Evolutionary conservation across 305 asterid species (phyloP), one percentile per base, ranked within the genome.

Genomic region (Nicotiana rustica): DNA sequence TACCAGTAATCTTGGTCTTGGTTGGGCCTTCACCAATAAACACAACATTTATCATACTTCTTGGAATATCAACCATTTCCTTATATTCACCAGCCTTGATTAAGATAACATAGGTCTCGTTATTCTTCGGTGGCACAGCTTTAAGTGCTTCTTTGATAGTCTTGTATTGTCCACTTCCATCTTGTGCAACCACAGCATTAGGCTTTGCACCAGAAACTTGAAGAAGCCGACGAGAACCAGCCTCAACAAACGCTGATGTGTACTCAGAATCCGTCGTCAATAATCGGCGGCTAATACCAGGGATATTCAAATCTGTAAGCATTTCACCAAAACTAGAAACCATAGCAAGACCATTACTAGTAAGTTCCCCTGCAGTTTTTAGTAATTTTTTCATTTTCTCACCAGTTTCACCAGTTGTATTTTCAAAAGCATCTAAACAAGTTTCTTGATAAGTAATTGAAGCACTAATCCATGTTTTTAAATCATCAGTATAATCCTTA

Each of bases 331-430:
- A 77, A 25, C 90, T 90, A 3, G 85, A 21, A 9, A 96, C 90
- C 91, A 96, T 94, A 1, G 98, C 97, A 1, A 96, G 89, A 2
- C 96, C 97, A 61, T 96, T 94, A 88, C 98, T 93, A n/a, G 97
- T 55, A 10, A 96, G 84, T 82, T 93, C 93, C 5, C 87, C 76
- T 3, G 95, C 87, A 1, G 92, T 75, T 1, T 73, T 78, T 38
- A 89, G 35, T 3, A 89, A 56, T 13, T 78, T 67, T 68, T 86
- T 83, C 91, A 89, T 89, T 61, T 80, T 85, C 78, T 91, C 95
- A 0, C 97, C 98, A 0, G 98, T 83, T 7, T 90, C 92, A 0
- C 97, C 96, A 0, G 94, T 93, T 25, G 98, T 94, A 84, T 93
- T 92, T 86, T 94, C 90, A 35, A 96, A 95, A 19, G 93, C 94